These are phyloP conservation scores for Penicillium sclerotiorum DNA, from an alignment of 2,329 filamentous ascomycete species.

Conservation along the genomic window DNA sequence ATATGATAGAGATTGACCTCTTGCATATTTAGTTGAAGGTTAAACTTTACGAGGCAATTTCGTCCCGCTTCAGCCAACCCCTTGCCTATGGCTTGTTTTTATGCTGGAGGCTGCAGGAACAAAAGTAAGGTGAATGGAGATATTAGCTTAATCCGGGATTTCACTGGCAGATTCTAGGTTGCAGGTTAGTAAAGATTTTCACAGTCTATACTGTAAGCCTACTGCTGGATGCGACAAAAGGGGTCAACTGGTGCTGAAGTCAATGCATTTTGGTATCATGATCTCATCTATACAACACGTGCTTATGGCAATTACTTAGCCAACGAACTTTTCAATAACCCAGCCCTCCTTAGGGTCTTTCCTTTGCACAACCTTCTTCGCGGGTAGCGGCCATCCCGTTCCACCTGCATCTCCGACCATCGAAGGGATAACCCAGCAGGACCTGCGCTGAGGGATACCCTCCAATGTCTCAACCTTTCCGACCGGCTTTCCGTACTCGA, in stretches of 20 bases:
- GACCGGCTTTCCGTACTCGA: slow-evolving; percentile 86
- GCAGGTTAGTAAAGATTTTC: no score
- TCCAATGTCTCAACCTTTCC: slow-evolving; percentile 68
- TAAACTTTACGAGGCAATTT: not conserved
- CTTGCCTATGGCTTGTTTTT: no score
- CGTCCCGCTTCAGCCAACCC: not conserved
- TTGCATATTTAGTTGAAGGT: not conserved
- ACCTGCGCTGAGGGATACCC: slow-evolving; percentile 57
- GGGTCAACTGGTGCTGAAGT: no score
- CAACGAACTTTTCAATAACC: slow-evolving; percentile 64
- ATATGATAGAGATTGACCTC: not conserved
- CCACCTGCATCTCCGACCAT: slow-evolving; percentile 69
- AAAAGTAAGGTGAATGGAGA: no score
- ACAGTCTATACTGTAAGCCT: no score
- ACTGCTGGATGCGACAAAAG: no score
- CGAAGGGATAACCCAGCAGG: slow-evolving; percentile 82
- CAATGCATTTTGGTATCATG: slow-evolving; percentile 24
- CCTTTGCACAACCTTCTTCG: slow-evolving; percentile 80
- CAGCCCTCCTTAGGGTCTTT: slow-evolving; percentile 73
- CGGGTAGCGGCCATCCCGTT: slow-evolving; percentile 80
- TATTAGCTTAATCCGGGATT: no score
- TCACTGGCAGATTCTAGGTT: no score
- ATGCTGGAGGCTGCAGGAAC: no score
- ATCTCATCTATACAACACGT: slow-evolving; percentile 21
- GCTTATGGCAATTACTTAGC: slow-evolving; percentile 17